phyloP scores from a whole-genome alignment of 2,329 filamentous ascomycete species.

The Apiospora hydei region DNA sequence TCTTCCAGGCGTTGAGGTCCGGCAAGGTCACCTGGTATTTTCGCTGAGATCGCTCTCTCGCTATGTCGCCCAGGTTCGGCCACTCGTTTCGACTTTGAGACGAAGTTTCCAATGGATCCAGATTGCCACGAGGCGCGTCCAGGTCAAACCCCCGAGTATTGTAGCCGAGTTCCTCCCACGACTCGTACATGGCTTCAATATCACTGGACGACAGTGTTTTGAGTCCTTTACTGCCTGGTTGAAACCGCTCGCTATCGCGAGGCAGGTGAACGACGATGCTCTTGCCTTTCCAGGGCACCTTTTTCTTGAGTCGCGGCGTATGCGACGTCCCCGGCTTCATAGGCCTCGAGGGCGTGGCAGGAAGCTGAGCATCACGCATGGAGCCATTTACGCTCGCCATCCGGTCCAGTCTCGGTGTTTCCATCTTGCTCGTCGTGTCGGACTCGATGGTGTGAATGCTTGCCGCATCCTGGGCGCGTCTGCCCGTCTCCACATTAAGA shows the following conservation, averaged over 20 bases:
- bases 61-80: slow-evolving; percentile 68
- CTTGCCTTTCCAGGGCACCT: slow-evolving; percentile 78
- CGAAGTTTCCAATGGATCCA: slow-evolving; percentile 46
- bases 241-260: slow-evolving; percentile 70
- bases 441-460: slow-evolving; percentile 40
- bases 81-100: slow-evolving; percentile 74
- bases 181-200: slow-evolving; percentile 66
- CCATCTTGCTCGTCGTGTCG: slow-evolving; percentile 38
- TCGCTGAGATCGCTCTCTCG: slow-evolving; percentile 59
- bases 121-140: slow-evolving; percentile 48
- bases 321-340: slow-evolving; percentile 48
- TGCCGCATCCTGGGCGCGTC: slow-evolving; percentile 36
- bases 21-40: slow-evolving; percentile 72
- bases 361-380: slow-evolving; percentile 29
- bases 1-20: slow-evolving; percentile 73
- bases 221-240: slow-evolving; percentile 56
- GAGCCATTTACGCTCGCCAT: slow-evolving; percentile 35
- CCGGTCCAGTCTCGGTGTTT: slow-evolving; percentile 44
- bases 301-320: slow-evolving; percentile 71
- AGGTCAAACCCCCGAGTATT: slow-evolving; percentile 73
- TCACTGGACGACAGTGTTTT: slow-evolving; percentile 63
- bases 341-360: slow-evolving; percentile 39
- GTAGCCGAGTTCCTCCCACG: slow-evolving; percentile 75
- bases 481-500: slow-evolving; percentile 32
- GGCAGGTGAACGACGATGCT: slow-evolving; percentile 76